Conservation (phyloP, 352 stramenopile species). For the Globisporangium paddicum region DNA sequence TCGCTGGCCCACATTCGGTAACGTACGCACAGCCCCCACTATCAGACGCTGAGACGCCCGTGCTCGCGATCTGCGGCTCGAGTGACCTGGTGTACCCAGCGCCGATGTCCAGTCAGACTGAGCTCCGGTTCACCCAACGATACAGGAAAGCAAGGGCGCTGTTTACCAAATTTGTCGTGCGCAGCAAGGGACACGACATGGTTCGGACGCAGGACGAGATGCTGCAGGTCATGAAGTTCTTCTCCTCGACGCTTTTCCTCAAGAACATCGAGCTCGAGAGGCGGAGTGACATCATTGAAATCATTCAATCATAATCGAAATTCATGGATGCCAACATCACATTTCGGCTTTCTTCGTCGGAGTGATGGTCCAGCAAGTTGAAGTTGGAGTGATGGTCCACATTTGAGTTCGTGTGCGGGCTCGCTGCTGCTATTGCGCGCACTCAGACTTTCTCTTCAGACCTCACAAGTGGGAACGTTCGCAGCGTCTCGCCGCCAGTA, state of each 20-base stretch:
- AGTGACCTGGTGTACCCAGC: conserved; percentile 35
- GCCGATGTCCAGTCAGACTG: conserved; percentile 21
- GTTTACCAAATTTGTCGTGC: conserved; percentile 10
- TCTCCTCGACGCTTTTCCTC: conserved; percentile 40
- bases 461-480: neutral
- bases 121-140: conserved; percentile 20
- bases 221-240: conserved; percentile 56
- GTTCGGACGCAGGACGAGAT: conserved; percentile 45
- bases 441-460: neutral
- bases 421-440: neutral
- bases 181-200: conserved; percentile 52
- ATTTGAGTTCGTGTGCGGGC: neutral
- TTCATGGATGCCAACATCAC: too few relatives aligned
- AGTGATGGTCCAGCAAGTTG: neutral
- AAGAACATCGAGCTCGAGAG: conserved; percentile 47
- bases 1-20: conserved; percentile 27
- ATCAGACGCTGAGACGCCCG: conserved; percentile 30
- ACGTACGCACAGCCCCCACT: neutral
- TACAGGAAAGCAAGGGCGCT: conserved; percentile 15
- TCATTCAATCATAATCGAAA: too few relatives aligned
- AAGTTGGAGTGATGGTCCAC: too few relatives aligned
- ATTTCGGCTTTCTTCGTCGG: too few relatives aligned
- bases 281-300: conserved; percentile 52
- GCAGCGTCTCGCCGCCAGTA: neutral
- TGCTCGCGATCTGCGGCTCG: conserved; percentile 34